Percentiles rank a stretch among this genome's conserved stretches.
Evolutionary conservation across 176 grass and related monocot species (phyloP).

Genomic region (Eleusine coracana): DNA sequence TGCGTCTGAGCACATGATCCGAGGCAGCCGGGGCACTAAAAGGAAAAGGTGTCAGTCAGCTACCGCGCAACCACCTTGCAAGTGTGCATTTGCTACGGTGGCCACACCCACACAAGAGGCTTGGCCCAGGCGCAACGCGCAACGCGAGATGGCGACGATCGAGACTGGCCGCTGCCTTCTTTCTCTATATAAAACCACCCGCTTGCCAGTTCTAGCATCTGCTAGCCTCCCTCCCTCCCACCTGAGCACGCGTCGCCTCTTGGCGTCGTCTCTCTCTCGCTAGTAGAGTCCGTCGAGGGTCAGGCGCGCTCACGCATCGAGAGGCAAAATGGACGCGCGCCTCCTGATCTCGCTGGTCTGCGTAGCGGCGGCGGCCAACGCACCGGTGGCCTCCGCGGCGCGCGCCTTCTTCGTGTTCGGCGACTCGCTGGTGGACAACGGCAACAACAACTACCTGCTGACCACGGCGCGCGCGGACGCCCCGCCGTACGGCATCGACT

Average conservation of each 20-base stretch:
- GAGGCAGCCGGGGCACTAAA: conserved; percentile 27
- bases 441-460: conserved; percentile 92
- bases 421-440: conserved; percentile 94
- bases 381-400: conserved; percentile 48
- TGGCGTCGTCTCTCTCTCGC: background rate
- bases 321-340: conserved; percentile 10
- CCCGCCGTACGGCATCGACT: conserved; percentile 91
- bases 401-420: conserved; percentile 97
- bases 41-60: background rate
- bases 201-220: background rate
- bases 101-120: too few species aligned
- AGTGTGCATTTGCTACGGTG: conserved; percentile 42
- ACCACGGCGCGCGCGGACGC: conserved; percentile 87
- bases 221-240: background rate
- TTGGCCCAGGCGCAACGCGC: background rate
- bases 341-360: conserved; percentile 18
- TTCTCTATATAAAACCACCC: conserved; percentile 31
- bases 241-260: background rate
- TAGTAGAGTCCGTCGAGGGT: background rate
- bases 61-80: conserved; percentile 46
- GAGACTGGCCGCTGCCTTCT: too few species aligned
- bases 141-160: background rate
- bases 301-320: background rate
- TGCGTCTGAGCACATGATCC: conserved; percentile 45
- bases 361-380: background rate